Base-by-base conservation (phyloP, 164 flowering plant genomes). In the Brasenia schreberi region DNA sequence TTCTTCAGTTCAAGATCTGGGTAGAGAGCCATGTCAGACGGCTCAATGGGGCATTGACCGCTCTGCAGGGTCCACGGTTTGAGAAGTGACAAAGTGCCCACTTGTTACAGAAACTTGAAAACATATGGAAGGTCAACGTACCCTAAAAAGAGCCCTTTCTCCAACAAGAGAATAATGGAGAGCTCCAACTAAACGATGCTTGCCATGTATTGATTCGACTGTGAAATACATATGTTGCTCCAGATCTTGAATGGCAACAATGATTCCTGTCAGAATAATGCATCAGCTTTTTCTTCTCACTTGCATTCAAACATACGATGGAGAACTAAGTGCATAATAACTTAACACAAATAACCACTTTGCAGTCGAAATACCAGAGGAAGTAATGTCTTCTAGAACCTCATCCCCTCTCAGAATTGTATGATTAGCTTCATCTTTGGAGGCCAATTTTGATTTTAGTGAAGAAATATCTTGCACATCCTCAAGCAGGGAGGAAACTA, bases 131-230 rank as follows among this genome's bases (percentile, higher is more conserved):
- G 23, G 62, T 17, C 6, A 16, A 59, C 84, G 44, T 84, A 93
- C 98, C 87, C 84, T 84, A 83, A 94, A 94, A 77, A 94, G 89
- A 68, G 96, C 89, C 72, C 81, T 83, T 66, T 88, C 92, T 72
- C 93, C 93, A 43, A 70, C 92, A 73, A 94, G 86, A 45, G 96
- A 91, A 84, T 91, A 88, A 76, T 94, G 99, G 66, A 81, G 33
- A 33, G 76, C 72, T 59, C 99, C 97, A 71, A 61, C 82, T 68
- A 89, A 66, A 65, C 49, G 72, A 71, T 75, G 84, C 66, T 78
- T 75, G 67, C 66, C 78, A 71, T 77, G 84, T 49, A 56, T 76
- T 59, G 78, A 77, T 73, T 84, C 88, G 67, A 94, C 90, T 4
- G 91, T 71, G 19, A 94, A 72, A 77, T 86, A 94, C 87, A 85